Evolutionary conservation across 805 yeast species (phyloP).

Genomic region (Nakazawaea pomicola): DNA sequence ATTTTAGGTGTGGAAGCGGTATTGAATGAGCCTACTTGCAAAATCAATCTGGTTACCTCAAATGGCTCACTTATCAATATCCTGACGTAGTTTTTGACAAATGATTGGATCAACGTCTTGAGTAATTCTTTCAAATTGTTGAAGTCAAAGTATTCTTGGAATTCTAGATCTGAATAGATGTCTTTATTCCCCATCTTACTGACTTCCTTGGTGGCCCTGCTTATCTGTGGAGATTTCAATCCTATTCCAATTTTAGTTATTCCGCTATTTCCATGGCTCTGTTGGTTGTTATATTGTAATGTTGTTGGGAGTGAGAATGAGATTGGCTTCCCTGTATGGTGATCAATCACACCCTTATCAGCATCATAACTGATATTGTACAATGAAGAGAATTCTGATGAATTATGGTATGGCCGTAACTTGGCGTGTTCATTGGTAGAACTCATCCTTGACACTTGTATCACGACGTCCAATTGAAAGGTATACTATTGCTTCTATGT

Average conservation of each 20-base stretch:
- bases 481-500: neutral
- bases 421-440: conserved; percentile 2
- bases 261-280: conserved; percentile 1
- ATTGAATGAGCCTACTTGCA: conserved; percentile 73
- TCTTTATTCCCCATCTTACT: conserved; percentile 25
- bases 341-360: conserved; percentile 29
- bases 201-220: conserved; percentile 12
- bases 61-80: conserved; percentile 80
- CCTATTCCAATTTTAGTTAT: conserved; percentile 7
- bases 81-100: conserved; percentile 63
- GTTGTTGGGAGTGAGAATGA: conserved; percentile 27
- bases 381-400: conserved; percentile 25
- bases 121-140: conserved; percentile 52
- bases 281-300: conserved; percentile 12
- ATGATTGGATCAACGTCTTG: conserved; percentile 52
- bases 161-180: conserved; percentile 53
- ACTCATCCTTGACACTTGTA: neutral
- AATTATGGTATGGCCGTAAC: conserved; percentile 27
- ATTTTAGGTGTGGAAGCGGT: too few relatives aligned
- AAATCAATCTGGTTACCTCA: conserved; percentile 70
- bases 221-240: conserved; percentile 13
- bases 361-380: conserved; percentile 30
- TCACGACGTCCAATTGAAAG: neutral
- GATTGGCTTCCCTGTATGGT: conserved; percentile 27
- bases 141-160: conserved; percentile 60